phyloP scores from a whole-genome alignment of 2,329 filamentous ascomycete genomes.

The Escovopsis sp. region DNA sequence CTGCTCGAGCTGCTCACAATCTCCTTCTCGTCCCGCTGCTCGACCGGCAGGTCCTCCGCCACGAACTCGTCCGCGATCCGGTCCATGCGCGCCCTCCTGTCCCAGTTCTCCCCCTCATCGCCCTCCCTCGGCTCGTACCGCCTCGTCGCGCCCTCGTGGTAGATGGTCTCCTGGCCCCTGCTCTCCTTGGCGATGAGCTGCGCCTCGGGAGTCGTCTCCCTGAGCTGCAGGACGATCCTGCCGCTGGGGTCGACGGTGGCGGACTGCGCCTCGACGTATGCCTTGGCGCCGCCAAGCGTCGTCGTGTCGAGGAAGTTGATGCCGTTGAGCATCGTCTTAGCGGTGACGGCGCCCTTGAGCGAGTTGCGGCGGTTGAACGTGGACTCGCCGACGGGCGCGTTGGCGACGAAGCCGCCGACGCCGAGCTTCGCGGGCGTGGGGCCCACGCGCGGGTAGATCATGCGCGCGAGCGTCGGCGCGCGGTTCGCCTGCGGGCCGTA shows the following conservation, averaged over 20 bases:
- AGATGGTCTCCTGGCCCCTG: slow-evolving; percentile 20
- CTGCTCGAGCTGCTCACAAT: slow-evolving; percentile 21
- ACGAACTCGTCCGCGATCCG: slow-evolving; percentile 5
- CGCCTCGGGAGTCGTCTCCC: slow-evolving; percentile 23
- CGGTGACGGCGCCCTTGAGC: slow-evolving; percentile 6
- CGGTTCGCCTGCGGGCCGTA: slow-evolving; percentile 43
- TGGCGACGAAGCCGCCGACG: slow-evolving; percentile 38
- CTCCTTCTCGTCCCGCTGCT: slow-evolving; percentile 40
- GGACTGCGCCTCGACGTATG: slow-evolving; percentile 31
- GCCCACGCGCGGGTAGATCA: slow-evolving; percentile 30
- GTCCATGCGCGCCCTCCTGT: slow-evolving; percentile 9
- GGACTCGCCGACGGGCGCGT: slow-evolving; percentile 27
- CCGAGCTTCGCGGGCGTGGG: slow-evolving; percentile 29
- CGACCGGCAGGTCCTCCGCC: slow-evolving; percentile 15
- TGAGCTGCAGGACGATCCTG: slow-evolving; percentile 30
- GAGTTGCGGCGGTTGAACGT: slow-evolving; percentile 22
- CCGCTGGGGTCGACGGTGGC: slow-evolving; percentile 36
- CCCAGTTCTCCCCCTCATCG: background rate
- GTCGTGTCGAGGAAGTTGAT: slow-evolving; percentile 31
- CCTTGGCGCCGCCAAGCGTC: slow-evolving; percentile 37
- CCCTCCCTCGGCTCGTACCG: slow-evolving; percentile 5
- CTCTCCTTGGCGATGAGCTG: slow-evolving; percentile 33
- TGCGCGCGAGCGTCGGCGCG: slow-evolving; percentile 33
- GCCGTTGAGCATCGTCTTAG: slow-evolving; percentile 17
- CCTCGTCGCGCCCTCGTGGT: slow-evolving; percentile 13